A percentile compares a stretch with the other conserved stretches of the same genome.
Evolutionary conservation across 2,329 filamentous ascomycete species (phyloP).

Genomic region (Aspergillus arachidicola): DNA sequence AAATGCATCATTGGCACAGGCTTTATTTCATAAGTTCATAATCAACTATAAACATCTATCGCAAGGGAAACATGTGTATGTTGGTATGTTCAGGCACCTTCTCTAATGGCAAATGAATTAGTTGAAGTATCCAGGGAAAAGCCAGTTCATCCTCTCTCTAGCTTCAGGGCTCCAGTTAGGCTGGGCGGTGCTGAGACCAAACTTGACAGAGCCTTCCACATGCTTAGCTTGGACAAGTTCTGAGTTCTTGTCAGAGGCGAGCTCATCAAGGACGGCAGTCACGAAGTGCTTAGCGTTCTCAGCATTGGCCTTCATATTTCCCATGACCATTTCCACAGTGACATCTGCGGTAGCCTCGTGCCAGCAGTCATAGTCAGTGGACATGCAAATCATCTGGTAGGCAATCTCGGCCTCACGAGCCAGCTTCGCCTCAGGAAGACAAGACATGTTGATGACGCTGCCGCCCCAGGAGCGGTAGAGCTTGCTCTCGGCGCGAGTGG

Average conservation of each 20-base stretch:
- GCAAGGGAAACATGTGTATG: constrained; percentile 1
- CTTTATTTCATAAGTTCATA: constrained; percentile 14
- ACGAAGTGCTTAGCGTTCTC: constrained; percentile 85
- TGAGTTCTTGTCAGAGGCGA: constrained; percentile 74
- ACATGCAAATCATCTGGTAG: constrained; percentile 99
- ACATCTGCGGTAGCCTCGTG: constrained; percentile 76
- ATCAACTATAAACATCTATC: constrained; percentile 12
- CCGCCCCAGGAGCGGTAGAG: constrained; percentile 95
- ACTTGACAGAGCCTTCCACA: constrained; percentile 73
- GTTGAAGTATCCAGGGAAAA: constrained; percentile 79
- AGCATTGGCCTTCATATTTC: constrained; percentile 91
- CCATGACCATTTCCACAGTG: constrained; percentile 95
- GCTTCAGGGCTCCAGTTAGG: constrained; percentile 73
- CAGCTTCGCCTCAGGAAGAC: constrained; percentile 91
- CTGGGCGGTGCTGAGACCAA: constrained; percentile 82
- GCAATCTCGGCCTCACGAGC: constrained; percentile 94
- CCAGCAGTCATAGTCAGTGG: constrained; percentile 99
- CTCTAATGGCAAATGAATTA: not conserved
- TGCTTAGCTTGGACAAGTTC: constrained; percentile 81
- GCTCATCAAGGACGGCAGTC: constrained; percentile 81
- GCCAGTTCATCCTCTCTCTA: constrained; percentile 76
- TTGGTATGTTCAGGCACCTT: not conserved
- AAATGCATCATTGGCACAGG: not conserved
- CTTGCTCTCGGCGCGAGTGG: constrained; percentile 90
- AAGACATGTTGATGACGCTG: constrained; percentile 97